Conservation (phyloP, 371 early-diverging fungal genomes). For the Circinella minor region DNA sequence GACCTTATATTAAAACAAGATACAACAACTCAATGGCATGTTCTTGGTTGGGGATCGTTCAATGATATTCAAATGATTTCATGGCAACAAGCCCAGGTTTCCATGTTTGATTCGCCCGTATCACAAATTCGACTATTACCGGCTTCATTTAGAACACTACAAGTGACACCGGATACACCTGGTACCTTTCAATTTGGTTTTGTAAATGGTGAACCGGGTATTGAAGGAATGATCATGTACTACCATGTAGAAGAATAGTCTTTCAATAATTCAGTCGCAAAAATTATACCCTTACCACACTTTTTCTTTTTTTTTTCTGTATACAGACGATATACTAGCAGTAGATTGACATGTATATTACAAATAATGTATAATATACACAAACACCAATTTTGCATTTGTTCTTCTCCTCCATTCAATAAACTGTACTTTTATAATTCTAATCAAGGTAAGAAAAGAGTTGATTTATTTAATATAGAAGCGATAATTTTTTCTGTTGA, state of each 20-base stretch:
- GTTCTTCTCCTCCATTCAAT: no score
- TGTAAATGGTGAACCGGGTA: constrained; percentile 16
- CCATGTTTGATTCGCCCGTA: constrained; percentile 15
- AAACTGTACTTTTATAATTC: no score
- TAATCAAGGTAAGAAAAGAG: no score
- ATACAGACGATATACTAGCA: no score
- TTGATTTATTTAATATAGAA: no score
- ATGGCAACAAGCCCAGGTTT: constrained; percentile 34
- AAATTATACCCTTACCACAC: no score
- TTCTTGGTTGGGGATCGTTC: constrained; percentile 49
- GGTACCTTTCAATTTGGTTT: constrained; percentile 27
- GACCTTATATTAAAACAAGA: constrained; percentile 28
- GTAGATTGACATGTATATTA: no score
- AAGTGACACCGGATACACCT: constrained; percentile 10
- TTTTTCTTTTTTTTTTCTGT: no score
- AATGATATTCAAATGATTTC: constrained; percentile 34
- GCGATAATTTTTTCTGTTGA: no score
- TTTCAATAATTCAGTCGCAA: no score
- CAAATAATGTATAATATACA: no score
- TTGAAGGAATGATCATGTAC: constrained; percentile 28
- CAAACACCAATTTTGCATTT: no score
- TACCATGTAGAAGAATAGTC: constrained; percentile 11
- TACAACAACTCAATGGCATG: constrained; percentile 34
- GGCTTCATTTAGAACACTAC: constrained; percentile 43
- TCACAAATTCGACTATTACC: constrained; percentile 37